Evolutionary conservation across 139 green algal genomes (phyloP).

Genomic region (Haematococcus lacustris): DNA sequence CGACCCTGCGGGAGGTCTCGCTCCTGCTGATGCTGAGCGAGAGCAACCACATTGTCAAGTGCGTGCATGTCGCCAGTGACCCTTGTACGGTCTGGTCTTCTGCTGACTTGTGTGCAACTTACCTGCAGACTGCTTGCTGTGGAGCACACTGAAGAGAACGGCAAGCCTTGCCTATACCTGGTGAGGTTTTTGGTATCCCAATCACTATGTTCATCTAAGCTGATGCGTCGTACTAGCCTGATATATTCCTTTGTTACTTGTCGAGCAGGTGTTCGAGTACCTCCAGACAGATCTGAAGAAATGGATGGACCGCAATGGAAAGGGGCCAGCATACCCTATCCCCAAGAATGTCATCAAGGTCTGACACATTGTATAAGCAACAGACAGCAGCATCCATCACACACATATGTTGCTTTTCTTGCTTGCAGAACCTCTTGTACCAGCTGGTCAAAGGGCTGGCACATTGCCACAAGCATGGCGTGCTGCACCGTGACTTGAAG

Average conservation of each 20-base stretch:
- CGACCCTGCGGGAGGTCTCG: constrained; percentile 93
- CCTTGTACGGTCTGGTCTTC: background rate
- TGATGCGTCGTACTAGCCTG: no score
- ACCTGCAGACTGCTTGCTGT: constrained; percentile 67
- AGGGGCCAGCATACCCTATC: constrained; percentile 61
- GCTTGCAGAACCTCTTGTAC: constrained; percentile 86
- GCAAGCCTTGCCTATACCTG: constrained; percentile 94
- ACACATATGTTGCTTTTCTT: background rate
- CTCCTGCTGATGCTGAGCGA: constrained; percentile 92
- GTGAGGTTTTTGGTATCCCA: constrained; percentile 28
- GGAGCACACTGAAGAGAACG: constrained; percentile 94
- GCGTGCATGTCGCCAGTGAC: constrained; percentile 3
- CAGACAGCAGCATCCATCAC: background rate
- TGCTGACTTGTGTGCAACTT: background rate
- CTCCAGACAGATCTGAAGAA: constrained; percentile 97
- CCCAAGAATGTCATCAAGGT: constrained; percentile 64
- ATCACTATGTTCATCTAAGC: no score
- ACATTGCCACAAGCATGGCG: constrained; percentile 92
- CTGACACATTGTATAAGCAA: background rate
- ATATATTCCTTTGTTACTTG: no score
- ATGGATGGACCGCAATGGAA: constrained; percentile 92
- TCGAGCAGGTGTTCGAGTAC: constrained; percentile 90
- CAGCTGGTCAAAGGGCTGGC: constrained; percentile 91
- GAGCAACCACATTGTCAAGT: constrained; percentile 90
- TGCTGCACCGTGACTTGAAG: constrained; percentile 98